phyloP scores from a whole-genome alignment of 2,329 filamentous ascomycete species.

The Penicillium sp. region DNA sequence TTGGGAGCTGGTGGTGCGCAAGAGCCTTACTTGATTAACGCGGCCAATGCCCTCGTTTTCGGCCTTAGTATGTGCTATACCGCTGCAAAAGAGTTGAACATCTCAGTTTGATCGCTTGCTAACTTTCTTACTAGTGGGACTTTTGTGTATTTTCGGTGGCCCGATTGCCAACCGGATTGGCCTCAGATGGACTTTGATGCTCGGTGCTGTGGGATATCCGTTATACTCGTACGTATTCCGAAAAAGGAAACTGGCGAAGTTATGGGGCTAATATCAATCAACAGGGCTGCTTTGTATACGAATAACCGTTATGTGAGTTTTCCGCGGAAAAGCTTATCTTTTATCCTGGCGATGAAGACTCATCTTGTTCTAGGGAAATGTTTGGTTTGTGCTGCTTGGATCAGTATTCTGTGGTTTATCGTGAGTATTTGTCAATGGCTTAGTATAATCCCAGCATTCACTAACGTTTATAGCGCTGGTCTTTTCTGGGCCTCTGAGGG shows the following conservation, averaged over 20 bases:
- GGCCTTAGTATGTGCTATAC: conserved; percentile 26
- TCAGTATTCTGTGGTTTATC: conserved; percentile 51
- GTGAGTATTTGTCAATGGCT: conserved; percentile 13
- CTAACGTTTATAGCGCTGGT: conserved; percentile 35
- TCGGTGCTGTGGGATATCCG: conserved; percentile 49
- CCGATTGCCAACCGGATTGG: conserved; percentile 53
- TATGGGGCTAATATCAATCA: background rate
- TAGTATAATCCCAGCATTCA: accelerated
- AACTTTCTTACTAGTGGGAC: conserved; percentile 35
- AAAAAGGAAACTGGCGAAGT: background rate
- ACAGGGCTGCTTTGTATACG: conserved; percentile 48
- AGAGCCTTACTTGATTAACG: conserved; percentile 53
- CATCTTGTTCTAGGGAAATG: conserved; percentile 41
- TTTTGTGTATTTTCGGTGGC: conserved; percentile 49
- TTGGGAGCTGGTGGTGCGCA: conserved; percentile 55
- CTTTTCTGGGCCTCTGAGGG: conserved; percentile 55
- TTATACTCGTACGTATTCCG: conserved; percentile 39
- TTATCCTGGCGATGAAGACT: background rate
- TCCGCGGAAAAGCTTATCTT: too few species aligned
- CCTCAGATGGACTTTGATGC: conserved; percentile 45
- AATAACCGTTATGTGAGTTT: conserved; percentile 32
- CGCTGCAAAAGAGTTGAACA: conserved; percentile 22
- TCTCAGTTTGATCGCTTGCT: background rate
- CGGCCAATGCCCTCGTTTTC: conserved; percentile 54
- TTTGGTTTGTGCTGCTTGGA: conserved; percentile 53